These are phyloP conservation scores for Leucosporidium yakuticum DNA, from an alignment of 768 basidiomycete genomes.

Conservation along the genomic window DNA sequence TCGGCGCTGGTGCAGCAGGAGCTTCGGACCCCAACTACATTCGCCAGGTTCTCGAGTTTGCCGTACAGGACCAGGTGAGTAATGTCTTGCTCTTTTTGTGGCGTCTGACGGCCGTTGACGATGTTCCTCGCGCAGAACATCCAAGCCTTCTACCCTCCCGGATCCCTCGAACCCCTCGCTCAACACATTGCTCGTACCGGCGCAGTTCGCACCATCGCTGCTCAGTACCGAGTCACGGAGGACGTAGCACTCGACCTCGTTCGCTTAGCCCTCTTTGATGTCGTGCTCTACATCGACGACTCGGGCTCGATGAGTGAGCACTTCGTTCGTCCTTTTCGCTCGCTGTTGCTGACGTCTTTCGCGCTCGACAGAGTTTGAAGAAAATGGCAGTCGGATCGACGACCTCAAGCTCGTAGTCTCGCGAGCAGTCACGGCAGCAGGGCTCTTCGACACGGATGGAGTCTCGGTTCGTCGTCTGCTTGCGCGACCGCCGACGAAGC, in stretches of 20 bases:
- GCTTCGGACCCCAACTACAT: too few relatives aligned
- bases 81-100: too few relatives aligned
- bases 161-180: constrained; percentile 44
- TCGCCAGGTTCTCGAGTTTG: too few relatives aligned
- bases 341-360: not conserved
- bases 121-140: constrained; percentile 40
- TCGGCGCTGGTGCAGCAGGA: too few relatives aligned
- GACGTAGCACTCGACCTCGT: constrained; percentile 47
- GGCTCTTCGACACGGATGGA: constrained; percentile 16
- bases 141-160: constrained; percentile 46
- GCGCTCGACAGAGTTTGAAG: constrained; percentile 39
- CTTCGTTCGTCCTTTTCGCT: not conserved
- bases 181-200: constrained; percentile 43
- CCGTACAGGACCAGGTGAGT: too few relatives aligned
- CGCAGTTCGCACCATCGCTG: constrained; percentile 41
- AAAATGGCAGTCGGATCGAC: constrained; percentile 47
- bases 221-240: constrained; percentile 44
- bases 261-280: constrained; percentile 46
- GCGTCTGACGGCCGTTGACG: too few relatives aligned
- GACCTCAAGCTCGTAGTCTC: constrained; percentile 43
- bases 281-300: constrained; percentile 43
- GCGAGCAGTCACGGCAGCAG: constrained; percentile 16
- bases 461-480: not conserved
- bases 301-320: constrained; percentile 36
- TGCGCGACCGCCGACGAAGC: not conserved